These are phyloP conservation scores for Sporisorium exsertum DNA, from an alignment of 1,284 basidiomycete species.

Conservation along the genomic window DNA sequence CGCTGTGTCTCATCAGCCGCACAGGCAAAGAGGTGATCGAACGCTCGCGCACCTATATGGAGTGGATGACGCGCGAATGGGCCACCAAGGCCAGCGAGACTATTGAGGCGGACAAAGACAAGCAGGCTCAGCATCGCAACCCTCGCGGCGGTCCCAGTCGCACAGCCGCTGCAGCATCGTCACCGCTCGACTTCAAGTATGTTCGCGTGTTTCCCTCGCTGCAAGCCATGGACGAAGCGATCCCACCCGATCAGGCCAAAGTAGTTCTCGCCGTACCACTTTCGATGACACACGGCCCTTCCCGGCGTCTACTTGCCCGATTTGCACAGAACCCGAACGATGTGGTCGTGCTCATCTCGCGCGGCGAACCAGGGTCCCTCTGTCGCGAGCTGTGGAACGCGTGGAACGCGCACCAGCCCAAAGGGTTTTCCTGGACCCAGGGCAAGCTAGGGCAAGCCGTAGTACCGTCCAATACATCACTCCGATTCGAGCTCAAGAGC, in stretches of 20 bases:
- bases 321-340: conserved; percentile 80
- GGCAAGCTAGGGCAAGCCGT: conserved; percentile 87
- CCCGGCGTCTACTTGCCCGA: conserved; percentile 83
- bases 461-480: conserved; percentile 16
- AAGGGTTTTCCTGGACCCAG: conserved; percentile 82
- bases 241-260: conserved; percentile 81
- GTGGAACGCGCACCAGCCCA: conserved; percentile 85
- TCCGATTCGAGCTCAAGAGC: conserved; percentile 77
- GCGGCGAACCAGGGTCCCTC: conserved; percentile 82
- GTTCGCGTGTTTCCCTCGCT: conserved; percentile 89
- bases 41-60: conserved; percentile 96
- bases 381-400: conserved; percentile 82
- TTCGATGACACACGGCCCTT: conserved; percentile 91
- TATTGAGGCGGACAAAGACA: conserved; percentile 43
- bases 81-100: conserved; percentile 68
- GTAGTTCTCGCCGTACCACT: conserved; percentile 92
- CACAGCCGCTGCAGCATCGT: conserved; percentile 22
- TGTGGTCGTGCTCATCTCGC: conserved; percentile 55
- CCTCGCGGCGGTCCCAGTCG: conserved; percentile 3
- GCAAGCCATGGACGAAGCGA: conserved; percentile 81
- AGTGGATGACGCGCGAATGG: conserved; percentile 95
- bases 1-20: conserved; percentile 87
- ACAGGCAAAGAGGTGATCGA: conserved; percentile 94
- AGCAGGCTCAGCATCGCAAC: not conserved
- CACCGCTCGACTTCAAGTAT: conserved; percentile 71